Conservation (phyloP, 73 alveolate species). For the Paramecium sonneborni region DNA sequence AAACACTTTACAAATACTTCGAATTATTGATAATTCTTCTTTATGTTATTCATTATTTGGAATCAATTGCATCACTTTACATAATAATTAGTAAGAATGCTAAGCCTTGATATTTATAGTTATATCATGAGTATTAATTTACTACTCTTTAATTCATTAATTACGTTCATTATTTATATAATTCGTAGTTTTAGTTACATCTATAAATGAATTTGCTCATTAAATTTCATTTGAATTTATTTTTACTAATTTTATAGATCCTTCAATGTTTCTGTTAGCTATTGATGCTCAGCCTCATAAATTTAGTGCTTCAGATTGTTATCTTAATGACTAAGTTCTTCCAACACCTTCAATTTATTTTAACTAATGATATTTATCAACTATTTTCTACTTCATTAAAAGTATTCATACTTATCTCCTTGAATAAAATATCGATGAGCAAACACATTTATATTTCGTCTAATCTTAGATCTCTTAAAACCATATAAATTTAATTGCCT, state of each 20-base stretch:
- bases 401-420: conserved; percentile 6
- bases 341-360: neutral
- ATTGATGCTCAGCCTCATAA: neutral
- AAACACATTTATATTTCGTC: neutral
- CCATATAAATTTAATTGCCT: conserved; percentile 51
- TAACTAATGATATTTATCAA: neutral
- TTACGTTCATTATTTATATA: neutral
- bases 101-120: neutral
- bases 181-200: neutral
- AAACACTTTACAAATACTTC: neutral
- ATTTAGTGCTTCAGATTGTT: neutral
- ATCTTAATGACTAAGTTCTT: conserved; percentile 1
- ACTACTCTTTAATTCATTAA: neutral
- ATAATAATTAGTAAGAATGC: neutral
- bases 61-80: neutral
- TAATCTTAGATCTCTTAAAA: neutral
- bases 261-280: conserved; percentile 7
- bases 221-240: neutral
- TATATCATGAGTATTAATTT: neutral
- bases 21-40: neutral
- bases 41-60: conserved; percentile 15
- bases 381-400: neutral
- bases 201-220: neutral
- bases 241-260: conserved; percentile 8
- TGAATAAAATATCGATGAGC: neutral